phyloP scores from a whole-genome alignment of 306 rosid species.

The Argentina anserina region DNA sequence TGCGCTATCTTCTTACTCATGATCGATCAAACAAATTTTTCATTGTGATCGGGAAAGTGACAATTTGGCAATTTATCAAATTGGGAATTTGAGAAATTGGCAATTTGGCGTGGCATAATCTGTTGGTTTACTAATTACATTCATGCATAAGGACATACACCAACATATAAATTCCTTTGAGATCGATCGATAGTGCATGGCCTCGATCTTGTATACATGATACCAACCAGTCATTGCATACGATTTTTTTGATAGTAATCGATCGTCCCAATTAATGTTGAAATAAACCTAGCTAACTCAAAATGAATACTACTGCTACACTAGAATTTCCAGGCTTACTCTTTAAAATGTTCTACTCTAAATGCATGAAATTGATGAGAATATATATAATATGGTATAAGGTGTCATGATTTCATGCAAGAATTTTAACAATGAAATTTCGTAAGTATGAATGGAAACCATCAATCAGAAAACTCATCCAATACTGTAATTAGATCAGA shows the following conservation, averaged over 20 bases:
- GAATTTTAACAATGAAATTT: too few species aligned
- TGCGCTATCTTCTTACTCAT: background rate
- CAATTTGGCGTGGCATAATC: slow-evolving; percentile 8
- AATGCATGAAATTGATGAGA: background rate
- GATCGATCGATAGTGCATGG: background rate
- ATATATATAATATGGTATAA: too few species aligned
- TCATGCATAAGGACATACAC: slow-evolving; percentile 3
- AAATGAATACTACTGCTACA: background rate
- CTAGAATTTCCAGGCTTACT: background rate
- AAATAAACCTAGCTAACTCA: background rate
- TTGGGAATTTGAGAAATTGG: background rate
- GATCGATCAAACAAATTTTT: slow-evolving; percentile 3
- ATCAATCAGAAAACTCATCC: too few species aligned
- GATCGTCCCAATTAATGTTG: background rate
- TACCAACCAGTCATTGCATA: background rate
- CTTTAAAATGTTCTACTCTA: background rate
- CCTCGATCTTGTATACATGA: background rate
- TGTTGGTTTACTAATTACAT: background rate
- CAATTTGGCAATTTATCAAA: background rate
- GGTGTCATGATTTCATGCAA: too few species aligned
- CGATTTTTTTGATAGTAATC: background rate
- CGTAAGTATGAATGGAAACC: too few species aligned
- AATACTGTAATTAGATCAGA: too few species aligned
- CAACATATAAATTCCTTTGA: background rate
- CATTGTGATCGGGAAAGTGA: slow-evolving; percentile 1